phyloP scores from a whole-genome alignment of 179 eudicot genomes.

The Gypsophila paniculata region DNA sequence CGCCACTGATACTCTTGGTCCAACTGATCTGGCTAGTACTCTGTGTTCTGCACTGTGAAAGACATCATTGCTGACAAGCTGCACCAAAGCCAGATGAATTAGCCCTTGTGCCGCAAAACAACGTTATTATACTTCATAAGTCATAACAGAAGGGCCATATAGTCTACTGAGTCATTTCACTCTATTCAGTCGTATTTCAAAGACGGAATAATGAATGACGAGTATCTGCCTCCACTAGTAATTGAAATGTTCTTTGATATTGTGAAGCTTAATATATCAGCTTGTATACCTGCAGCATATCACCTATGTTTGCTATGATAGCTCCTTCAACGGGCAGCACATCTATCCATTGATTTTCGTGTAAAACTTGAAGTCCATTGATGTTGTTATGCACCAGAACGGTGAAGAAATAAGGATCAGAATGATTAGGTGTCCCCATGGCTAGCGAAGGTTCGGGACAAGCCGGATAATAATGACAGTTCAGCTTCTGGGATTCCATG shows the following conservation, averaged over 20 bases:
- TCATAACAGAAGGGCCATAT: background rate
- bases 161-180: background rate
- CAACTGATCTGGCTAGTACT: constrained; percentile 11
- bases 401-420: constrained; percentile 14
- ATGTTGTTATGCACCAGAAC: constrained; percentile 14
- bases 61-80: constrained; percentile 18
- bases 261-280: too few relatives aligned
- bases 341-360: constrained; percentile 15
- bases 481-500: constrained; percentile 14
- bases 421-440: constrained; percentile 17
- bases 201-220: background rate
- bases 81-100: background rate
- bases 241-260: too few relatives aligned
- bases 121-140: background rate
- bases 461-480: constrained; percentile 19
- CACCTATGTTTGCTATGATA: constrained; percentile 15
- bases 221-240: background rate
- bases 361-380: constrained; percentile 10
- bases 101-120: background rate
- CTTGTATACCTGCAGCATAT: constrained; percentile 15
- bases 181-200: background rate
- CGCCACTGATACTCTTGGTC: constrained; percentile 16
- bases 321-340: constrained; percentile 6
- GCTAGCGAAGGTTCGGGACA: constrained; percentile 5
- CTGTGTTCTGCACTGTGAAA: constrained; percentile 22